Evolutionary conservation across 2,329 filamentous ascomycete species (phyloP).

Genomic region (Diaporthe eres): DNA sequence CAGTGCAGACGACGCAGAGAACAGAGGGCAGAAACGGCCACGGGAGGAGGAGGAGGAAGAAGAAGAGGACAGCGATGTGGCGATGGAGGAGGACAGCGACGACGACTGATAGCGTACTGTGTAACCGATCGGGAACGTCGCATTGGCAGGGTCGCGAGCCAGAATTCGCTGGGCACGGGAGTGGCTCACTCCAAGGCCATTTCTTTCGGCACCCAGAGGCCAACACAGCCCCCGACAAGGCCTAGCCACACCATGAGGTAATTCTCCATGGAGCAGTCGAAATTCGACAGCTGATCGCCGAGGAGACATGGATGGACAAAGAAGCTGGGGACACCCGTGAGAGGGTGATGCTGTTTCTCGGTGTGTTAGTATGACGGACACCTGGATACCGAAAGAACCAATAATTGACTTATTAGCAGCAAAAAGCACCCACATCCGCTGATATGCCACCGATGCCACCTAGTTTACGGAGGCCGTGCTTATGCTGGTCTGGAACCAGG

Average conservation of each 20-base stretch:
- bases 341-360: slow-evolving; percentile 81
- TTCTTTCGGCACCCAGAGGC: slow-evolving; percentile 81
- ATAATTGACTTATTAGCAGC: slow-evolving; percentile 50
- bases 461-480: slow-evolving; percentile 69
- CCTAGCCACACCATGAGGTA: slow-evolving; percentile 94
- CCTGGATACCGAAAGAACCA: slow-evolving; percentile 35
- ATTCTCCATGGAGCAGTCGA: slow-evolving; percentile 72
- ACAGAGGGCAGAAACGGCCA: slow-evolving; percentile 76
- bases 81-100: slow-evolving; percentile 79
- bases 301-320: slow-evolving; percentile 96
- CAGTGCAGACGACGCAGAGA: slow-evolving; percentile 68
- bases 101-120: slow-evolving; percentile 68
- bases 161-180: background rate
- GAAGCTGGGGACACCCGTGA: slow-evolving; percentile 83
- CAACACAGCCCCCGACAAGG: slow-evolving; percentile 84
- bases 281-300: slow-evolving; percentile 81
- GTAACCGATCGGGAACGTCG: slow-evolving; percentile 11
- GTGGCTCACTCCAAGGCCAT: slow-evolving; percentile 64
- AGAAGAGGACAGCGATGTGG: slow-evolving; percentile 67
- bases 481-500: slow-evolving; percentile 78
- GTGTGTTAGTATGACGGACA: slow-evolving; percentile 57
- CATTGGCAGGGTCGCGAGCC: slow-evolving; percentile 3
- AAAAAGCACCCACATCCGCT: slow-evolving; percentile 74
- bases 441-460: slow-evolving; percentile 82
- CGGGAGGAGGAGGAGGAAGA: slow-evolving; percentile 78